Evolutionary conservation across 768 basidiomycete genomes (phyloP).

Genomic region (Hortiboletus campestris): DNA sequence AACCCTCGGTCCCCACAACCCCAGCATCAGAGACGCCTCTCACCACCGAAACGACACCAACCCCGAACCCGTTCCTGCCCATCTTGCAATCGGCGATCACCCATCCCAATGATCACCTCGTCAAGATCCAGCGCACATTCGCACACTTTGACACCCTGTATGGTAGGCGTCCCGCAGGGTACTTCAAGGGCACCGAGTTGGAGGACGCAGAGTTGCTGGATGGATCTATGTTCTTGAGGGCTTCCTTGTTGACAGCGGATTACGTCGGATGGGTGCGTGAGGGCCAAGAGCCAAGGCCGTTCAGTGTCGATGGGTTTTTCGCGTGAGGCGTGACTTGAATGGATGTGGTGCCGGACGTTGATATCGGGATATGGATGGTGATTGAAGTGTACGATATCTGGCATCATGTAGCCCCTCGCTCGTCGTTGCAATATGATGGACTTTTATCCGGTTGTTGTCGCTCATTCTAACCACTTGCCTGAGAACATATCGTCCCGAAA

Average conservation of each 20-base stretch:
- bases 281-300: constrained; percentile 27
- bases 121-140: constrained; percentile 33
- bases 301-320: constrained; percentile 30
- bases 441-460: not conserved
- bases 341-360: not conserved
- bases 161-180: constrained; percentile 22
- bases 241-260: constrained; percentile 29
- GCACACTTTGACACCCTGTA: constrained; percentile 33
- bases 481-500: not conserved
- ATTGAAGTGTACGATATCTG: not conserved
- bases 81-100: constrained; percentile 37
- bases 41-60: constrained; percentile 9
- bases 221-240: constrained; percentile 34
- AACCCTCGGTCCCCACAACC: constrained; percentile 6
- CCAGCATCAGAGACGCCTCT: not conserved
- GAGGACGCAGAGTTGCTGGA: constrained; percentile 34
- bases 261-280: constrained; percentile 40
- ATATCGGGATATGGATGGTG: no score
- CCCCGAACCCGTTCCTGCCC: constrained; percentile 38
- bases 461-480: not conserved
- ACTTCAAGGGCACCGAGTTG: constrained; percentile 28
- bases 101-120: constrained; percentile 33
- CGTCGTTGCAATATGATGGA: not conserved
- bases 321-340: not conserved
- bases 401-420: not conserved